Conservation (phyloP, 2,329 filamentous ascomycete species). For the Incumbomyces delicatus region DNA sequence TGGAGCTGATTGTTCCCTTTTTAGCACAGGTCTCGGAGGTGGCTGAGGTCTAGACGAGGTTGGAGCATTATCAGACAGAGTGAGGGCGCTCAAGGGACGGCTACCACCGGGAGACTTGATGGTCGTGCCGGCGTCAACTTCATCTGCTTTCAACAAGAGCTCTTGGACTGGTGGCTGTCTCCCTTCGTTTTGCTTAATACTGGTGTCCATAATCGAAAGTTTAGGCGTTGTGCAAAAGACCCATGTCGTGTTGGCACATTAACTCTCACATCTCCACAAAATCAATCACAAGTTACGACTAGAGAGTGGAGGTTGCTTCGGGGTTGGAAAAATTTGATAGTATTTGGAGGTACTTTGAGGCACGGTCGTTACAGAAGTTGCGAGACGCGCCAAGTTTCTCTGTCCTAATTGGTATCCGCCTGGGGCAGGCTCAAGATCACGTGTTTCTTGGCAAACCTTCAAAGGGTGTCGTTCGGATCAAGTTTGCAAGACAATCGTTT, state of each 20-base stretch:
- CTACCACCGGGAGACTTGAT: constrained; percentile 28
- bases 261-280: too few relatives aligned
- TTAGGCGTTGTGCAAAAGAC: not conserved
- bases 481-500: too few relatives aligned
- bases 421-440: too few relatives aligned
- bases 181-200: not conserved
- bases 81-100: constrained; percentile 16
- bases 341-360: too few relatives aligned
- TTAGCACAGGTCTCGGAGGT: constrained; percentile 20
- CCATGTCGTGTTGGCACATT: not conserved
- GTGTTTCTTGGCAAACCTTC: too few relatives aligned
- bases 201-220: not conserved
- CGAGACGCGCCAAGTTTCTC: too few relatives aligned
- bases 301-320: too few relatives aligned
- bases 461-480: too few relatives aligned
- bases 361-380: too few relatives aligned
- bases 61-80: constrained; percentile 5
- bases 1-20: constrained; percentile 27
- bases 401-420: too few relatives aligned
- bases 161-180: constrained; percentile 10
- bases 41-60: constrained; percentile 11
- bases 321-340: too few relatives aligned
- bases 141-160: constrained; percentile 37
- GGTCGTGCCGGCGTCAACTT: constrained; percentile 39
- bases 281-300: too few relatives aligned